Percentiles rank a stretch among this genome's conserved stretches.
Evolutionary conservation across 345 rosid genomes (phyloP).

Genomic region (Dovyalis caffra): DNA sequence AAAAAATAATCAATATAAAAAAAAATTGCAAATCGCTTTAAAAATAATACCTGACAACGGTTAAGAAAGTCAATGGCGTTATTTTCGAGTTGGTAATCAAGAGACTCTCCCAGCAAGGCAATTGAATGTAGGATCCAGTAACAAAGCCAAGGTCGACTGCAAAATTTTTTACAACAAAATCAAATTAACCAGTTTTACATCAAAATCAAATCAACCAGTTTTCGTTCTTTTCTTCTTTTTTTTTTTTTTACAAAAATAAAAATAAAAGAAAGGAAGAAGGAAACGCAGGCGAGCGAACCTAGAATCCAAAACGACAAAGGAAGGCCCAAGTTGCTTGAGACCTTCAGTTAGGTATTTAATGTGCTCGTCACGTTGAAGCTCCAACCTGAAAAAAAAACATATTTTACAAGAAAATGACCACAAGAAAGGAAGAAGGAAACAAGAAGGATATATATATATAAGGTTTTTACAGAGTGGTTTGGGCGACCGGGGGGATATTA

Average conservation of each 20-base stretch:
- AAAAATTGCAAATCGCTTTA: neutral
- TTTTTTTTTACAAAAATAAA: no score
- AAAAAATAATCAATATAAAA: neutral
- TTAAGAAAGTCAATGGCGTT: slow-evolving; percentile 62
- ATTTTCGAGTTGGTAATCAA: slow-evolving; percentile 57
- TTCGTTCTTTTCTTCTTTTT: no score
- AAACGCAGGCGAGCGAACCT: slow-evolving; percentile 39
- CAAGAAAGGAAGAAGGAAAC: no score
- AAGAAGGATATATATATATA: no score
- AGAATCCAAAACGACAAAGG: slow-evolving; percentile 72
- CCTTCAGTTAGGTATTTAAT: slow-evolving; percentile 67
- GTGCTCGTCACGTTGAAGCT: slow-evolving; percentile 78
- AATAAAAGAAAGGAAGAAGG: neutral
- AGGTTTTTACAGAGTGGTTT: slow-evolving; percentile 43
- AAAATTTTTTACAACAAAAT: neutral
- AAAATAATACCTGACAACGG: slow-evolving; percentile 66
- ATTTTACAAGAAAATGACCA: neutral
- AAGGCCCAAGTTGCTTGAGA: slow-evolving; percentile 53
- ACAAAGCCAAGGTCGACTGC: slow-evolving; percentile 96
- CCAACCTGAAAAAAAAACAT: slow-evolving; percentile 67
- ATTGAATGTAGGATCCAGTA: slow-evolving; percentile 93
- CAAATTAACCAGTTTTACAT: no score
- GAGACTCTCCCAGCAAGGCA: slow-evolving; percentile 69
- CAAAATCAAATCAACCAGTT: no score
- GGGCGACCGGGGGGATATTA: slow-evolving; percentile 42